phyloP scores from a whole-genome alignment of 177 flowering plant species.

The Vitis hybrid region DNA sequence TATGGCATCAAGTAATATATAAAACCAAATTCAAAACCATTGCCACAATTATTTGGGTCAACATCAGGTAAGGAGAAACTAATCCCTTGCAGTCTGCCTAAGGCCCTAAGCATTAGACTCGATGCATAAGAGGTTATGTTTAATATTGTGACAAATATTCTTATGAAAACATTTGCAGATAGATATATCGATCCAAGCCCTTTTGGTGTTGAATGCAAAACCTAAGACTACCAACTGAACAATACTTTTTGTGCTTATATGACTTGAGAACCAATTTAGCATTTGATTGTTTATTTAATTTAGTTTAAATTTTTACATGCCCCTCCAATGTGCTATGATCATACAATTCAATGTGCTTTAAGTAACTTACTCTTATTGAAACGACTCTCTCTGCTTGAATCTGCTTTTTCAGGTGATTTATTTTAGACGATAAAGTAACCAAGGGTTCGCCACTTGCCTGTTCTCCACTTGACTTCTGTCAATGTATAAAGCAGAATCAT shows the following conservation, averaged over 20 bases:
- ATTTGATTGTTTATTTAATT: no score
- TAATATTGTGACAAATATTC: no score
- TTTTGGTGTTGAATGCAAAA: no score
- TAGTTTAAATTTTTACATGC: no score
- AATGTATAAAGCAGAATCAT: not conserved
- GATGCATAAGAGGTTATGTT: no score
- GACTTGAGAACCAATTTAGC: no score
- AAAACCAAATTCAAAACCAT: not conserved
- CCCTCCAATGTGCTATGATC: no score
- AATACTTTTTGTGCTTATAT: no score
- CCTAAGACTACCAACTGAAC: no score
- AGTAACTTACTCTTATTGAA: conserved; percentile 52
- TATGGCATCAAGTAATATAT: not conserved
- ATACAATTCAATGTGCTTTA: not conserved
- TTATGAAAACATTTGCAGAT: no score
- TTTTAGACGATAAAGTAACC: conserved; percentile 32
- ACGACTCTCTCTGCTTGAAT: conserved; percentile 61
- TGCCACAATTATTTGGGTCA: not conserved
- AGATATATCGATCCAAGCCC: no score
- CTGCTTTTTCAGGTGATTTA: conserved; percentile 60
- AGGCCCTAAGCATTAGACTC: no score
- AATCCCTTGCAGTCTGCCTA: not conserved
- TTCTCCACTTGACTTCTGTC: conserved; percentile 41
- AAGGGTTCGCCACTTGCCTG: conserved; percentile 27
- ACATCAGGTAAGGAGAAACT: not conserved